Base-by-base conservation (phyloP, 2,329 filamentous ascomycete species). In the Cladosporium colombiae region DNA sequence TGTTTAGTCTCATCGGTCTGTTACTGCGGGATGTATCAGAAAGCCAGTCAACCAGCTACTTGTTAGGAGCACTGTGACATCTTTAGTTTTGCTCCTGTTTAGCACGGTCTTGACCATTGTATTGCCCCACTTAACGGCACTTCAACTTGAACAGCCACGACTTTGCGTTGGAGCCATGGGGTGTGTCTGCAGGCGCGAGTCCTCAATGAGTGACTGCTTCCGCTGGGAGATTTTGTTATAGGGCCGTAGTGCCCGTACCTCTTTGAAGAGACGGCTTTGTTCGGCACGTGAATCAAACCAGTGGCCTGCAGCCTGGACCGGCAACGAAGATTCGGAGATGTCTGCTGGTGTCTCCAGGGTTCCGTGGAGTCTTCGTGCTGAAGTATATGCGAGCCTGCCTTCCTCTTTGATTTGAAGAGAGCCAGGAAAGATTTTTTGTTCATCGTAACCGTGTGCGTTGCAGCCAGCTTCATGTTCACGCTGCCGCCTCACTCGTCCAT, bases 401-500 rank as follows among this genome's bases (percentile, higher is more conserved):
- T 46, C 40, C 10, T 21, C 40, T 21, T 7, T 11, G 8, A 46
- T 11, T 11, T 7, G 8, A 44, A 18, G 37, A 31, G 29, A 7
- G 5, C 18, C 6, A 5, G 18, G 18, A 18, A 21, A 4, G 14
- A n/a, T 11, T 46, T 21, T 21, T n/a, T 46, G 8, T 46, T 21
- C n/a, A 4, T 46, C n/a, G 27, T 31, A 23, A 21, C 1, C 29
- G n/a, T 31, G 7, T 33, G 52, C 25, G 27, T 55, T 29, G 25
- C 50, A 53, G 8, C 16, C 25, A 21, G 25, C 37, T n/a, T n/a
- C 14, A 35, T 33, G 21, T 52, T 18, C 44, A 13, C 4, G 21
- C 11, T 16, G 10, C 23, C 40, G 37, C 23, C 50, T 70, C 66
- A 95, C 78, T 93, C 91, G 80, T 97, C 95, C 90, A 96, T 95